Conservation (phyloP, 2,329 filamentous ascomycete species). For the Sarocladium brachiariae region DNA sequence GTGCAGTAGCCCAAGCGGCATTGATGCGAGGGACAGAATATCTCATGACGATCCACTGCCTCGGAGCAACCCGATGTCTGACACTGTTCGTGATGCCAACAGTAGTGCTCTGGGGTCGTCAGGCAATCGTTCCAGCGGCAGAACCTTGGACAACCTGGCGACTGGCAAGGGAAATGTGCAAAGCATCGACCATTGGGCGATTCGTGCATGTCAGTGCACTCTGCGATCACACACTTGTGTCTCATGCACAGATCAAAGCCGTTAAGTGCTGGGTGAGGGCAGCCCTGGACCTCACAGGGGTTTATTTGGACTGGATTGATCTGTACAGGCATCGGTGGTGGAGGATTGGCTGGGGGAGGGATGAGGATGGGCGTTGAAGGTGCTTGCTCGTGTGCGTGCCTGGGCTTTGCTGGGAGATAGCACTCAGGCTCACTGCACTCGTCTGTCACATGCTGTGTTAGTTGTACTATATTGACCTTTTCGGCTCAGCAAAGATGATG, state of each 20-base stretch:
- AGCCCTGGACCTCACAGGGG: background rate
- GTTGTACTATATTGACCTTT: background rate
- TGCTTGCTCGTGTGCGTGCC: no score
- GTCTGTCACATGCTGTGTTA: background rate
- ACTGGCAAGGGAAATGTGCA: background rate
- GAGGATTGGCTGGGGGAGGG: background rate
- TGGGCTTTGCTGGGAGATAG: no score
- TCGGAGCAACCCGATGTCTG: background rate
- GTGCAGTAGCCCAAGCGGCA: background rate
- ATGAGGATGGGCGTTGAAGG: background rate
- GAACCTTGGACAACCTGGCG: background rate
- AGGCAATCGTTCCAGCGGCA: background rate
- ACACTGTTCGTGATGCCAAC: background rate
- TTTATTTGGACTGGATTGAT: background rate
- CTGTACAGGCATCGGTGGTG: no score
- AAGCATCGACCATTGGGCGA: background rate
- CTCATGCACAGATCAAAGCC: background rate
- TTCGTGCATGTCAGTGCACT: background rate
- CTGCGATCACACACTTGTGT: background rate
- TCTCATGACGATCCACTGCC: background rate
- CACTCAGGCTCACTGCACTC: background rate
- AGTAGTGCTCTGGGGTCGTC: background rate
- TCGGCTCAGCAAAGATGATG: background rate
- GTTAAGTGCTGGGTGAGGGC: background rate
- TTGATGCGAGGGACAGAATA: background rate